Evolutionary conservation across 1,284 basidiomycete species (phyloP).

Genomic region (Meripilus lineatus): DNA sequence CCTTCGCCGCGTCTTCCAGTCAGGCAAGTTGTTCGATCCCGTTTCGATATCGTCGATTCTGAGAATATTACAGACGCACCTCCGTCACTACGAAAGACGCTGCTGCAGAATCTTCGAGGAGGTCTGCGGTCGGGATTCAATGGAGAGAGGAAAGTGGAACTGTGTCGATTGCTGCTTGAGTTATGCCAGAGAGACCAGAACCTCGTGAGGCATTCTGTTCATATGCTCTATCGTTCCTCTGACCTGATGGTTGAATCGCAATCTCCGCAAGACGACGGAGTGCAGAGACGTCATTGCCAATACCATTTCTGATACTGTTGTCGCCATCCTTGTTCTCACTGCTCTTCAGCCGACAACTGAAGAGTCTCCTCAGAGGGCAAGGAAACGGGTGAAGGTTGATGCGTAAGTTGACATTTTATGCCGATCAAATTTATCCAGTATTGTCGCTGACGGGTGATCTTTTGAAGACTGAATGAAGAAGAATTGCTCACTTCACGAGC

Average conservation of each 20-base stretch:
- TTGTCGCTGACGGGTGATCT: background rate
- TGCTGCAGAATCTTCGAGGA: conserved; percentile 41
- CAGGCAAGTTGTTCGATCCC: conserved; percentile 33
- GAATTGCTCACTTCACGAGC: background rate
- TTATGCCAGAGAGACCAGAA: conserved; percentile 41
- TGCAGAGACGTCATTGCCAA: conserved; percentile 48
- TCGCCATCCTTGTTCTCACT: conserved; percentile 60
- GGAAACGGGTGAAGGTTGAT: conserved; percentile 58
- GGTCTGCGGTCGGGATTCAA: conserved; percentile 50
- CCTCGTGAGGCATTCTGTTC: conserved; percentile 39
- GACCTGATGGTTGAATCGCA: background rate
- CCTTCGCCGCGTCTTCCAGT: conserved; percentile 40
- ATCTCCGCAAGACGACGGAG: conserved; percentile 38
- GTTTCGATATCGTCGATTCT: background rate
- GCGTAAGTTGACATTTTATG: conserved; percentile 38
- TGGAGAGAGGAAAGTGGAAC: conserved; percentile 46
- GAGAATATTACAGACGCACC: conserved; percentile 21
- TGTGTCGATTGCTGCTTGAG: conserved; percentile 52
- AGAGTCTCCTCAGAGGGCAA: conserved; percentile 41
- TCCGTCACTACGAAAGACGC: conserved; percentile 30
- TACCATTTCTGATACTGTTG: conserved; percentile 42
- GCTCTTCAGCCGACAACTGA: conserved; percentile 41
- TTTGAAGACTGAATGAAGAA: background rate
- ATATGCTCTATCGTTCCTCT: background rate
- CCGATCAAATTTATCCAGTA: background rate